Evolutionary conservation across 2,329 filamentous ascomycete genomes (phyloP), one percentile per base, ranked within the genome.

Genomic region (Cytospora mali): DNA sequence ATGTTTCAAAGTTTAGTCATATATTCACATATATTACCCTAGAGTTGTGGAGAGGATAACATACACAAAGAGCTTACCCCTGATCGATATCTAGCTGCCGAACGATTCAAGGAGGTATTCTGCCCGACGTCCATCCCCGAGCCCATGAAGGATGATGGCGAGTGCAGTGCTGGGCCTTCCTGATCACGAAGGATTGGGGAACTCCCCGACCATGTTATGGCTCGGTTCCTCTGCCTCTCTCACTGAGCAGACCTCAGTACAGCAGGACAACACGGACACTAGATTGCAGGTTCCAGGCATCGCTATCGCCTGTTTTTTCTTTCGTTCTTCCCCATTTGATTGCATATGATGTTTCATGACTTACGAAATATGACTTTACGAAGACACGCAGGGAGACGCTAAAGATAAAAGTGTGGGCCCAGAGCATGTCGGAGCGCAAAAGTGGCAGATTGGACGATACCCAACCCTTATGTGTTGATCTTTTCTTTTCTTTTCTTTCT

Each of bases 71-170:
- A 18, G 21, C 33, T 61, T 18, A 23, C 31, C 14, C 1, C 49
- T 46, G 42, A 46, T 7, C 42, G 7, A 46, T n/a, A n/a, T 23
- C 4, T 23, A 69, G 80, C 73, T 1, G 74, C 76, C 11, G 67
- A 70, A 27, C 69, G 71, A 18, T 83, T 83, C 70, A 74, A 71
- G 48, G 76, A 79, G 31, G 67, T 81, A 2, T 80, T 82, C 53
- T 66, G 69, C 25, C 70, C 73, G 0, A 51, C 58, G 14, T n/a
- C 61, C 14, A n/a, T 57, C 29, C 35, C 58, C 18, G 61, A 53
- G 10, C 50, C 65, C 7, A 49, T 51, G 6, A 59, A 62, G 25
- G 65, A 55, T 14, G 57, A 39, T 23, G n/a, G n/a, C n/a, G 62
- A 58, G 39, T 42, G 11, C 29, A 35, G 29, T 11, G 49, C 50